These are phyloP conservation scores for Hyaloscypha bicolor DNA, from an alignment of 495 filamentous ascomycete genomes.

Conservation along the genomic window DNA sequence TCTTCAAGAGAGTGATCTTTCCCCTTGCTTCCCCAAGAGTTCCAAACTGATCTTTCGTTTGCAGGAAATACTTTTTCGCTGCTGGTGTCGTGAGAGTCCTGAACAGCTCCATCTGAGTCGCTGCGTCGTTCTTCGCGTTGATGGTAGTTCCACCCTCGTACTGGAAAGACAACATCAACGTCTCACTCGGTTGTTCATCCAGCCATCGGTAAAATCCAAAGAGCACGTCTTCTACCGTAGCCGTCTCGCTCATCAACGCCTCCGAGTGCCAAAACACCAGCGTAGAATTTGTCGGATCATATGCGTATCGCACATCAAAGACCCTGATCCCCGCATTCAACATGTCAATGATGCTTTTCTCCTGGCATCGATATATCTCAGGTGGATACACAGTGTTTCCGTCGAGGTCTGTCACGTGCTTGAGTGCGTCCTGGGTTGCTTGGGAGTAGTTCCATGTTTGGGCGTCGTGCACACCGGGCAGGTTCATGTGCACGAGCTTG, in stretches of 20 bases:
- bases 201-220: conserved; percentile 53
- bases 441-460: conserved; percentile 57
- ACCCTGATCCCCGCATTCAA: conserved; percentile 51
- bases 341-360: conserved; percentile 38
- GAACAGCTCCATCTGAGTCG: conserved; percentile 40
- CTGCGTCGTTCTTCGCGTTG: conserved; percentile 38
- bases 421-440: conserved; percentile 43
- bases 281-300: conserved; percentile 46
- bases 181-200: conserved; percentile 37
- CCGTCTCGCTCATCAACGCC: conserved; percentile 46
- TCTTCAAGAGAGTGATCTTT: conserved; percentile 44
- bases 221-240: conserved; percentile 49
- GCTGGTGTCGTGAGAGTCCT: conserved; percentile 38
- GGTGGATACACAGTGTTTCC: conserved; percentile 36
- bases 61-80: conserved; percentile 42
- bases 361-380: conserved; percentile 47
- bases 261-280: conserved; percentile 54
- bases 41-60: conserved; percentile 40
- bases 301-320: conserved; percentile 54
- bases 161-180: conserved; percentile 44
- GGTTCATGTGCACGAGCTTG: conserved; percentile 47
- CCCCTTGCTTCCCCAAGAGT: conserved; percentile 45
- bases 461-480: conserved; percentile 57
- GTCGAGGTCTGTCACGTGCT: conserved; percentile 42
- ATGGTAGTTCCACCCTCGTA: conserved; percentile 39